Percentiles rank a stretch among this genome's conserved stretches.
phyloP scores from a whole-genome alignment of 2,329 filamentous ascomycete genomes.

The Paecilomyces sp. region DNA sequence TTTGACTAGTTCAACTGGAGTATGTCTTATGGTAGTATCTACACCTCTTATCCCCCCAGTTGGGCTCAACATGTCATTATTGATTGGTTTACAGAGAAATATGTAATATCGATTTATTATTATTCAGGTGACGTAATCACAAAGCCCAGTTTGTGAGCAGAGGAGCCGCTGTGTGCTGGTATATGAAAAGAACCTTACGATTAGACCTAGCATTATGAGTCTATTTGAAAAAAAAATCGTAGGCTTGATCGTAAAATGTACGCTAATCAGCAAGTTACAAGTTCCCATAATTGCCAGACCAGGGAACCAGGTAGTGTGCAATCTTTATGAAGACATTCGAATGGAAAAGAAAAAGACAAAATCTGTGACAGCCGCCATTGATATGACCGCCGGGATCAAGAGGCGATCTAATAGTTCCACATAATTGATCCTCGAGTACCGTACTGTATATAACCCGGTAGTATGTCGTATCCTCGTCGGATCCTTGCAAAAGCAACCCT shows the following conservation, averaged over 20 bases:
- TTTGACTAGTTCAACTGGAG: constrained; percentile 3
- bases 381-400: not conserved
- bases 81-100: not conserved
- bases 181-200: too few species aligned
- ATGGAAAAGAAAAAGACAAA: not conserved
- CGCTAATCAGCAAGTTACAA: not conserved
- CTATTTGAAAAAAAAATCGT: not conserved
- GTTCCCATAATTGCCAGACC: not conserved
- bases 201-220: too few species aligned
- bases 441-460: not conserved
- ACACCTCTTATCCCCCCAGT: not conserved
- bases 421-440: not conserved
- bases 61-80: not conserved
- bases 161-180: not conserved
- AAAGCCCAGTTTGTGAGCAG: not conserved
- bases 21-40: not conserved
- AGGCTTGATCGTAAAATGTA: not conserved
- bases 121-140: not conserved
- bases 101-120: not conserved
- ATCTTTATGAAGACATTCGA: not conserved
- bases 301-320: not conserved
- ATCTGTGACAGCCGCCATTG: not conserved
- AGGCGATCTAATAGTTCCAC: not conserved
- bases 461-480: not conserved
- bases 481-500: not conserved